Evolutionary conservation across 495 filamentous ascomycete genomes (phyloP).

Genomic region (Neurospora intermedia): DNA sequence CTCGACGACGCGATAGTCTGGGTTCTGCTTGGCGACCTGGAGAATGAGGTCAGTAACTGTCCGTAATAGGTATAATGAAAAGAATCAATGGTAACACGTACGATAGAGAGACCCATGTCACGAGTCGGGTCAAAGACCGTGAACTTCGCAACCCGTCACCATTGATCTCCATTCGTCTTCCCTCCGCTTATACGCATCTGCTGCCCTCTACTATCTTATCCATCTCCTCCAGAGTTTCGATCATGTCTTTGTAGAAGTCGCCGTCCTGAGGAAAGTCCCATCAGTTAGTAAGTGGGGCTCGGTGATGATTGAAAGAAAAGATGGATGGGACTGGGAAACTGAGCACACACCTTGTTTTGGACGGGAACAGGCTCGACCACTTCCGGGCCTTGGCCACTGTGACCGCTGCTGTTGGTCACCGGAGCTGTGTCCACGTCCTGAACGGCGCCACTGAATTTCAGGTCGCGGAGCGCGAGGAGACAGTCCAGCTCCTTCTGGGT

Average conservation of each 20-base stretch:
- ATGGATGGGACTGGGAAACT: background rate
- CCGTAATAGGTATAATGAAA: background rate
- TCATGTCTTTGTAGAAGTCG: background rate
- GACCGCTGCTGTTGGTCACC: background rate
- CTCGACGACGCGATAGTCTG: conserved; percentile 26
- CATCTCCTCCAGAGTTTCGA: background rate
- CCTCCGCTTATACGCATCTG: background rate
- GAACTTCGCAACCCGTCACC: background rate
- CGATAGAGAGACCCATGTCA: background rate
- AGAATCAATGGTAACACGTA: background rate
- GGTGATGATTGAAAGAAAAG: background rate
- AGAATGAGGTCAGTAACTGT: background rate
- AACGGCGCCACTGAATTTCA: background rate
- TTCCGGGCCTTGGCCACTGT: background rate
- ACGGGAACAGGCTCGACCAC: background rate
- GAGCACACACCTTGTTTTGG: background rate
- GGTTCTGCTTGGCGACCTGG: background rate
- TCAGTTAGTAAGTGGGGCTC: background rate
- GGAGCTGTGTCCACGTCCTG: background rate
- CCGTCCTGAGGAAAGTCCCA: background rate
- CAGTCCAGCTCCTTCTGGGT: background rate
- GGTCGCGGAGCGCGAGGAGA: background rate
- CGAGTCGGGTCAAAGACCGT: background rate
- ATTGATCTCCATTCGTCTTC: background rate
- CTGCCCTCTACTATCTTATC: background rate